Evolutionary conservation across 1,284 basidiomycete genomes (phyloP).

Genomic region (Inonotus hispidus): DNA sequence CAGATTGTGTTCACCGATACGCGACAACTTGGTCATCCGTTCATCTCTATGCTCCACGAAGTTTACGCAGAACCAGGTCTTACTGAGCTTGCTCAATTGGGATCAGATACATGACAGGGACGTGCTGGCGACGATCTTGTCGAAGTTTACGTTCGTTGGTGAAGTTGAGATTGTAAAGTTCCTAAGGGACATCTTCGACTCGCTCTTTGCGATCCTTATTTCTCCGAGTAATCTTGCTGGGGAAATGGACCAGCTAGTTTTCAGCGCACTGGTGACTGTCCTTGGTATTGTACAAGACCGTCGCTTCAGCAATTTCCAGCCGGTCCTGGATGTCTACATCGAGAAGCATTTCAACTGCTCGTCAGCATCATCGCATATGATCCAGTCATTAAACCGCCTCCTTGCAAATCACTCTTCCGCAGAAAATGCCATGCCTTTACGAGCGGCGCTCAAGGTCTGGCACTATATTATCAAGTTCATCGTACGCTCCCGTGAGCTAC

Average conservation of each 20-base stretch:
- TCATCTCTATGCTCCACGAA: constrained; percentile 91
- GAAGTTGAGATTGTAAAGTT: constrained; percentile 96
- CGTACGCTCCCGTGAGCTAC: constrained; percentile 80
- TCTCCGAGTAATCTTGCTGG: constrained; percentile 69
- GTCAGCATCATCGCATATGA: constrained; percentile 73
- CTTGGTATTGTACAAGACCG: constrained; percentile 90
- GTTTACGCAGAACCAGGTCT: constrained; percentile 87
- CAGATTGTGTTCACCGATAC: constrained; percentile 60
- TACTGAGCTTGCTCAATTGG: constrained; percentile 85
- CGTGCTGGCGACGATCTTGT: constrained; percentile 67
- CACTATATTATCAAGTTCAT: constrained; percentile 95
- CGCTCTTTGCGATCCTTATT: constrained; percentile 86
- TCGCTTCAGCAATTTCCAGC: constrained; percentile 93
- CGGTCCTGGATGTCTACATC: constrained; percentile 91
- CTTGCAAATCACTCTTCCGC: constrained; percentile 68
- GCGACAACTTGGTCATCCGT: constrained; percentile 79
- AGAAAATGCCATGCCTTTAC: constrained; percentile 74
- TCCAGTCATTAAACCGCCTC: constrained; percentile 83
- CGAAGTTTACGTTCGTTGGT: constrained; percentile 88
- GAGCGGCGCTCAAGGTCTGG: constrained; percentile 94
- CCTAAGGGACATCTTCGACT: constrained; percentile 87
- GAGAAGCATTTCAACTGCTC: constrained; percentile 83
- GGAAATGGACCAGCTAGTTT: constrained; percentile 83
- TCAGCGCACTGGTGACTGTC: constrained; percentile 87
- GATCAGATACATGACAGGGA: constrained; percentile 63